Base-by-base conservation (phyloP, 805 yeast species). In the Myxozyma nipponensis region DNA sequence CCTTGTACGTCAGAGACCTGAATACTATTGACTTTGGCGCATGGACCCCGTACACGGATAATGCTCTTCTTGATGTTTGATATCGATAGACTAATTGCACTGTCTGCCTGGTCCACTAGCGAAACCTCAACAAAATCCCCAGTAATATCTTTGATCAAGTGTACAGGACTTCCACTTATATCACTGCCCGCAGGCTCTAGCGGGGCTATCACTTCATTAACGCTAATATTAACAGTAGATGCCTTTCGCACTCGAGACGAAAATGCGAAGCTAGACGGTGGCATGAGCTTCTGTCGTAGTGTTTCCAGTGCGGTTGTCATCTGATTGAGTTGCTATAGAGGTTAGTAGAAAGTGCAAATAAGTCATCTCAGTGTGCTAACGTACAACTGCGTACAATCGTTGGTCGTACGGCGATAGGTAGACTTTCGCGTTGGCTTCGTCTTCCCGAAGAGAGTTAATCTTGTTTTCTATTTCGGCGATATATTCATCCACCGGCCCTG, bases 351-450 rank as follows among this genome's bases (percentile, higher is more conserved):
- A n/a, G n/a, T n/a, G n/a, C n/a, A n/a, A n/a, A n/a, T n/a, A n/a
- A n/a, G n/a, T n/a, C n/a, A n/a, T n/a, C n/a, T n/a, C n/a, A n/a
- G n/a, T n/a, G n/a, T n/a, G n/a, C n/a, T n/a, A n/a, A n/a, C n/a
- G n/a, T 39, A 51, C 57, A 10, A 39, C 34, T 3, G 57, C 44
- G 28, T 54, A 54, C 18, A 30, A n/a, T 9, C 56, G 45, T 44
- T 54, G 58, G 37, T 54, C 58, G 38, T 54, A 54, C 3, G 51
- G 48, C 10, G 53, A 43, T 21, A 54, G 48, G n/a, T 44, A 52
- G 3, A 42, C 48, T 4, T 26, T 23, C 9, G 58, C 52, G 18
- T 40, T 37, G 1, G 30, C 15, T n/a, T 47, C 57, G 13, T 47
- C 54, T 4, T 30, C 25, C 7, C 10, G 21, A 17, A 54, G 34